Percentiles rank a stretch among this genome's conserved stretches.
Conservation (phyloP, 2,329 filamentous ascomycete genomes). For the Fusarium sp. region DNA sequence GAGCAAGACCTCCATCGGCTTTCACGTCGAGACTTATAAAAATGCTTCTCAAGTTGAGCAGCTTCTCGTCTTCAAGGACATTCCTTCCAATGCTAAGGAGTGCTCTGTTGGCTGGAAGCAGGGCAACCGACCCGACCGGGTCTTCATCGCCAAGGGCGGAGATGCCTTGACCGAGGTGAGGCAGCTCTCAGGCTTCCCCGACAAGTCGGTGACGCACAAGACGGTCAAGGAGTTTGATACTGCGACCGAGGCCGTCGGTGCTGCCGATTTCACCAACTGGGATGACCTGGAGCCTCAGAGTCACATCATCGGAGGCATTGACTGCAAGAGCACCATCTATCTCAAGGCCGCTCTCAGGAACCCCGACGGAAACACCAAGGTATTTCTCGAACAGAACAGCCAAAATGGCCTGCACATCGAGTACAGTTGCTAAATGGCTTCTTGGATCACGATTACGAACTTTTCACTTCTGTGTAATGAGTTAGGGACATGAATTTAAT, state of each 20-base stretch:
- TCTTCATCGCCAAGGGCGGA: conserved; percentile 55
- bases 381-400: conserved; percentile 52
- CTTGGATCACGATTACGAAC: background rate
- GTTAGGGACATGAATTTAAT: background rate
- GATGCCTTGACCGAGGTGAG: conserved; percentile 46
- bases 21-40: conserved; percentile 48
- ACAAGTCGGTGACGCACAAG: conserved; percentile 40
- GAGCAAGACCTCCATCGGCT: conserved; percentile 28
- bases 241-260: conserved; percentile 29
- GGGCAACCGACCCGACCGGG: conserved; percentile 57
- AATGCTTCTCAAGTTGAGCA: conserved; percentile 51
- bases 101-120: conserved; percentile 55
- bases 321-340: conserved; percentile 52
- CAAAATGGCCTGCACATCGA: conserved; percentile 51
- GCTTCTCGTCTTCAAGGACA: conserved; percentile 52
- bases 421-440: conserved; percentile 36
- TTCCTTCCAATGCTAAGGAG: conserved; percentile 50
- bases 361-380: conserved; percentile 46
- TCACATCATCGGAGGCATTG: conserved; percentile 48
- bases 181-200: conserved; percentile 50
- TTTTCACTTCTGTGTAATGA: conserved; percentile 29
- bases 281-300: conserved; percentile 34
- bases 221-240: conserved; percentile 46
- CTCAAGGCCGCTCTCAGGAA: conserved; percentile 48
- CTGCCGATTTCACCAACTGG: conserved; percentile 54